Evolutionary conservation across 1,284 basidiomycete species (phyloP), one percentile per base, ranked within the genome.

Genomic region (Fomitopsis palustris): DNA sequence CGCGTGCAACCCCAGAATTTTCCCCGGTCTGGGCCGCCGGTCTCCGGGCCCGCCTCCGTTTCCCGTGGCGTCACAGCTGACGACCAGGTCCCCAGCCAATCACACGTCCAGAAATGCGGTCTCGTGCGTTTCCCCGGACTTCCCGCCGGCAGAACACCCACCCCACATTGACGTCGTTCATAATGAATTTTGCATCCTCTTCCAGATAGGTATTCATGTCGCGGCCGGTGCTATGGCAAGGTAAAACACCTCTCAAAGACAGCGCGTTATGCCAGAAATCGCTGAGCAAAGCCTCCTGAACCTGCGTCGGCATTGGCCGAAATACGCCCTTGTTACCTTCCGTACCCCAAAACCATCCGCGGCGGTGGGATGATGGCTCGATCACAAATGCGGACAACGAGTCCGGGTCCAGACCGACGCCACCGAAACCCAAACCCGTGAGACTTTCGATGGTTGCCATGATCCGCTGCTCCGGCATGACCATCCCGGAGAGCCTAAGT

Each of bases 121-220:
- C 37, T 25, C 54, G 23, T 43, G 41, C 10, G 42, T 54, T 27
- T 41, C 38, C 53, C 53, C 53, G 53, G 10, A 54, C 54, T 33
- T 41, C 39, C 41, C 54, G 38, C 39, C 23, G 19, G 37, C 9
- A 25, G 31, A 55, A 10, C 29, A 31, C 23, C 29, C 45, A 38
- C 55, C 55, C 55, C 55, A 19, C 55, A 51, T 21, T 56, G 55
- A 56, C 55, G 45, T 56, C 43, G 42, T 17, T 29, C 19, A 31
- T 56, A 39, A n/a, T 56, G n/a, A 56, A 39, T 23, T 35, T 33
- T 14, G 21, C 23, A 19, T 4, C 21, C 10, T 23, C 41, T 29
- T 14, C 29, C 12, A 16, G 45, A 10, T 25, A 3, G 43, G 7
- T 12, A n/a, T 5, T 12, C 1, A 12, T 45, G 12, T 45, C 38